phyloP scores from a whole-genome alignment of 2,329 filamentous ascomycete species.

The Lachnellula suecica region DNA sequence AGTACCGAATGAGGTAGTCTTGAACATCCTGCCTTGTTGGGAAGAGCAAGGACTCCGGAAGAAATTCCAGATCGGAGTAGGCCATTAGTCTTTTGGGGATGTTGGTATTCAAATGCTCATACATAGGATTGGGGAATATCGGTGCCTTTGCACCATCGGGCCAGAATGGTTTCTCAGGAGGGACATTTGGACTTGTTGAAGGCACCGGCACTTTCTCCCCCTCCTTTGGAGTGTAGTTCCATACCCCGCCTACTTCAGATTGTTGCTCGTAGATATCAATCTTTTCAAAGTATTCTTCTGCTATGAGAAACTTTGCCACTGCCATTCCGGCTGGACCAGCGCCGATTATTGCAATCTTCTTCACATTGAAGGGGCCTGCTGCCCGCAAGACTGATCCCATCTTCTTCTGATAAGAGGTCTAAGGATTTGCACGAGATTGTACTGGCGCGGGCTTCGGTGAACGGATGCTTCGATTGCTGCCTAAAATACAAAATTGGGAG shows the following conservation, averaged over 20 bases:
- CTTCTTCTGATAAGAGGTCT: neutral
- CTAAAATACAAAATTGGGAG: too few species aligned
- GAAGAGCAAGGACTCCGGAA: conserved; percentile 65
- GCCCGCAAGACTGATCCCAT: conserved; percentile 26
- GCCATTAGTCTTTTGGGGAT: conserved; percentile 80
- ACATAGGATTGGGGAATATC: conserved; percentile 79
- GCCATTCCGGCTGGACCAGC: conserved; percentile 79
- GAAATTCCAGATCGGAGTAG: conserved; percentile 71
- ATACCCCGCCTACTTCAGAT: conserved; percentile 74
- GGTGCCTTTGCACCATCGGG: conserved; percentile 36
- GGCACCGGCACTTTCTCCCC: conserved; percentile 57
- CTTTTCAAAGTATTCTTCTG: conserved; percentile 66
- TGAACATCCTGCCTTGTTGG: conserved; percentile 71
- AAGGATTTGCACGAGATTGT: neutral
- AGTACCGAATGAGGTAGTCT: conserved; percentile 68
- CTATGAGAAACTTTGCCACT: conserved; percentile 76
- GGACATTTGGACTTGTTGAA: conserved; percentile 63
- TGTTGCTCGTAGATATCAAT: conserved; percentile 85
- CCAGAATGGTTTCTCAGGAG: conserved; percentile 63
- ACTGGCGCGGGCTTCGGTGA: neutral
- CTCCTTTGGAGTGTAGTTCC: conserved; percentile 67
- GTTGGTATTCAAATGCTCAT: conserved; percentile 81
- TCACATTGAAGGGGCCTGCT: conserved; percentile 39
- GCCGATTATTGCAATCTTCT: conserved; percentile 74
- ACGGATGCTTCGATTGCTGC: too few species aligned